These are phyloP conservation scores for Cyclotella atomus DNA, from an alignment of 108 stramenopile species.

Conservation along the genomic window DNA sequence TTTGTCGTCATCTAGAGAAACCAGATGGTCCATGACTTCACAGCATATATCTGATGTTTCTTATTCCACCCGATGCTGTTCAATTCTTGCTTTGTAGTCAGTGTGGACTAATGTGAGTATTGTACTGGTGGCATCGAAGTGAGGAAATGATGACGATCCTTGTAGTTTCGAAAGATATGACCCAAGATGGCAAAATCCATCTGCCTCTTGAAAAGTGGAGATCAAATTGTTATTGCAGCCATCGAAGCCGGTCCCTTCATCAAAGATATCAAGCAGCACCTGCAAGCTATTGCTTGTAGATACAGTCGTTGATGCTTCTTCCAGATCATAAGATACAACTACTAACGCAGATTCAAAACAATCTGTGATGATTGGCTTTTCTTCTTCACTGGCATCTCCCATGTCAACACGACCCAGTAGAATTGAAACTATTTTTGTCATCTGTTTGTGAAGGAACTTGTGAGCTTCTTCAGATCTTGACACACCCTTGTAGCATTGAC, in stretches of 20 bases:
- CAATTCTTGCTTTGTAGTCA: not conserved
- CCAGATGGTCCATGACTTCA: not conserved
- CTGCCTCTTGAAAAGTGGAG: not conserved
- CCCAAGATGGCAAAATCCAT: not conserved
- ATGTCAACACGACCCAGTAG: not conserved
- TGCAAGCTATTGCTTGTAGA: not conserved
- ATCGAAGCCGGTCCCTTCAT: not conserved
- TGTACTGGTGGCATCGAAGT: not conserved
- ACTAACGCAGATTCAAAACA: not conserved
- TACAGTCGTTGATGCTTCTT: not conserved
- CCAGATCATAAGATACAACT: not conserved
- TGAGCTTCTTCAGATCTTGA: not conserved
- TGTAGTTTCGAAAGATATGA: not conserved
- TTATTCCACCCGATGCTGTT: not conserved
- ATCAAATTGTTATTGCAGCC: not conserved
- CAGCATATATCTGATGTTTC: no score
- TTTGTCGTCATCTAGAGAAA: not conserved
- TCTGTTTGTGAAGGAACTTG: not conserved
- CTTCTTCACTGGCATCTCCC: not conserved
- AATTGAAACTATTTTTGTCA: constrained; percentile 2
- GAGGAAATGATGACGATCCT: not conserved
- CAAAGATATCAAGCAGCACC: not conserved
- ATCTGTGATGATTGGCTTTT: not conserved
- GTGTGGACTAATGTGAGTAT: not conserved
- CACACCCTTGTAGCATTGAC: not conserved